These are phyloP conservation scores for Tylopilus subfusipes DNA, from an alignment of 768 basidiomycete genomes.

Conservation along the genomic window DNA sequence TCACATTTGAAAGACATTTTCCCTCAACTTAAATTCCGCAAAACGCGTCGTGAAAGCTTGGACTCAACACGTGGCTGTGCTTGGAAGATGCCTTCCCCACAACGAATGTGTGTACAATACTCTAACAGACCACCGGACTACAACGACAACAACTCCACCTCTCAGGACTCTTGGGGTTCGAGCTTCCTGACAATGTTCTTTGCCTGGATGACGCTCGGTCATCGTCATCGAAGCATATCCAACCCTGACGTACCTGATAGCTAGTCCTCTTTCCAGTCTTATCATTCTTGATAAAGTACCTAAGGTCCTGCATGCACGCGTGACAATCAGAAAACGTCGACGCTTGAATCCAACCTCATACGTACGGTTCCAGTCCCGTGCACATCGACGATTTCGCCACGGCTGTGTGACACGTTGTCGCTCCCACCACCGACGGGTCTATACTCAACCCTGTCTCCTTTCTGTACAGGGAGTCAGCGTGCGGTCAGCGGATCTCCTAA, in stretches of 20 bases:
- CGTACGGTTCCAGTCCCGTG: constrained; percentile 34
- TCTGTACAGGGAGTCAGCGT: constrained; percentile 17
- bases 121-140: not conserved
- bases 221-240: not conserved
- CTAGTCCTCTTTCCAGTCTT: constrained; percentile 41
- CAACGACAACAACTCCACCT: rapidly evolving
- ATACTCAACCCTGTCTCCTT: constrained; percentile 44
- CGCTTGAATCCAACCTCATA: not conserved
- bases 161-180: not conserved
- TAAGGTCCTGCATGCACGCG: constrained; percentile 21
- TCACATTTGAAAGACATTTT: no score
- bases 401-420: constrained; percentile 39
- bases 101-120: not conserved
- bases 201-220: constrained; percentile 19
- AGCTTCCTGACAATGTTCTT: constrained; percentile 37
- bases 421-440: constrained; percentile 38
- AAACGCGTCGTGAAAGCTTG: no score
- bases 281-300: constrained; percentile 41
- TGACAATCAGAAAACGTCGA: not conserved
- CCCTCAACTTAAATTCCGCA: no score
- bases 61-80: constrained; percentile 8
- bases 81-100: no score
- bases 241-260: constrained; percentile 31
- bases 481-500: not conserved
- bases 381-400: constrained; percentile 35